Evolutionary conservation across 768 basidiomycete species (phyloP), one percentile per base, ranked within the genome.

Genomic region (Leucocoprinus birnbaumii): DNA sequence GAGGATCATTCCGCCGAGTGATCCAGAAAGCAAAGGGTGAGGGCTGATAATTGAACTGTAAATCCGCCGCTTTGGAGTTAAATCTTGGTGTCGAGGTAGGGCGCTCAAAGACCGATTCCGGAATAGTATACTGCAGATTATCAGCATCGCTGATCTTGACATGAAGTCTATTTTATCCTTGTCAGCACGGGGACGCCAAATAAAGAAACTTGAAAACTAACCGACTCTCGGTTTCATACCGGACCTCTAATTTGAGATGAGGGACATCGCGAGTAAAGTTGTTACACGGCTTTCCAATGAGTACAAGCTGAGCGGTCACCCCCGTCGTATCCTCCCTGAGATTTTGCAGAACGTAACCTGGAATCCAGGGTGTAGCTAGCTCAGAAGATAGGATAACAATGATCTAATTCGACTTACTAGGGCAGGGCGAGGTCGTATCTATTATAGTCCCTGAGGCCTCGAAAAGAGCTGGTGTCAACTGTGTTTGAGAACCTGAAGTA

Each of bases 21-120:
- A 91, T 83, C 88, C 88, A 91, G 65, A 91, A 91, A 2, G 84
- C 82, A 64, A 91, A 91, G 0, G 90, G 89, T 0, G 73, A 71
- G 1, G 75, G 6, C 1, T 84, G 74, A 57, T 83, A 82, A 63
- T 89, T 84, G 72, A 91, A 91, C 3, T 83, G 70, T 9, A 91
- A 73, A 61, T 91, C 88, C 0, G 85, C 85, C 0, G 66, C 70
- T 11, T 68, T 26, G 14, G 27, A 53, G 35, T 64, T 69, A 51
- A 73, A 70, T 0, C 71, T 70, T 11, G 61, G 58, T 0, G 63
- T 65, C 3, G 79, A 69, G 3, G 67, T 58, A 16, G 82, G 79
- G 1, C 73, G 73, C n/a, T 73, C 56, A 18, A 75, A 61, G 18
- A 74, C 67, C 6, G 61, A 95, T 94, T 79, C 65, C 0, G 88